Evolutionary conservation across 768 basidiomycete genomes (phyloP).

Genomic region (Exsudoporus frostii): DNA sequence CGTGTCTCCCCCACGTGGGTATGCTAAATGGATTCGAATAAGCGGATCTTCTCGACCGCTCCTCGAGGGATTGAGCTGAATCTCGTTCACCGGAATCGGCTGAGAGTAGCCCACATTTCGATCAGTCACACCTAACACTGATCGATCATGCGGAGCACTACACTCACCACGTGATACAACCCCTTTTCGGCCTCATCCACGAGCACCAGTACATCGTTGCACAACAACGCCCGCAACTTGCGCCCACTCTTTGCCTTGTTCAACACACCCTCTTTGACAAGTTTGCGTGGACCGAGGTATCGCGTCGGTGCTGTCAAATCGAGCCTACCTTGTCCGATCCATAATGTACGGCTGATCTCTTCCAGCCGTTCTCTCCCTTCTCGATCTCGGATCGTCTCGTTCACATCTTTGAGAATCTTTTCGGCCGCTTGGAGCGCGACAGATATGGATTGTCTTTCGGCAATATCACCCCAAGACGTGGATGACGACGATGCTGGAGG

Average conservation of each 20-base stretch:
- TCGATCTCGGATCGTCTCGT: slow-evolving; percentile 82
- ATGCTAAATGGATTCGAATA: slow-evolving; percentile 64
- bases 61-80: slow-evolving; percentile 54
- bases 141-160: neutral
- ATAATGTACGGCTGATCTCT: slow-evolving; percentile 72
- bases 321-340: slow-evolving; percentile 84
- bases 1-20: slow-evolving; percentile 71
- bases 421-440: slow-evolving; percentile 63
- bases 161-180: slow-evolving; percentile 78
- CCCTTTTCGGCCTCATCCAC: slow-evolving; percentile 68
- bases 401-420: slow-evolving; percentile 72
- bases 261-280: slow-evolving; percentile 77
- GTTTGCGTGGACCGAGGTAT: slow-evolving; percentile 72
- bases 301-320: slow-evolving; percentile 91
- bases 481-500: neutral
- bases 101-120: slow-evolving; percentile 21
- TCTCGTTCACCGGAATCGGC: slow-evolving; percentile 75
- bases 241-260: slow-evolving; percentile 83
- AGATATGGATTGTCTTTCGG: slow-evolving; percentile 56
- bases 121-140: neutral
- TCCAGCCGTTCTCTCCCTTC: slow-evolving; percentile 78
- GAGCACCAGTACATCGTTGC: slow-evolving; percentile 86
- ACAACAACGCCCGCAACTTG: slow-evolving; percentile 74
- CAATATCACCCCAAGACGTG: slow-evolving; percentile 15
- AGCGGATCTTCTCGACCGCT: slow-evolving; percentile 58